Evolutionary conservation across 306 rosid species (phyloP).

Genomic region (Comarum palustre): DNA sequence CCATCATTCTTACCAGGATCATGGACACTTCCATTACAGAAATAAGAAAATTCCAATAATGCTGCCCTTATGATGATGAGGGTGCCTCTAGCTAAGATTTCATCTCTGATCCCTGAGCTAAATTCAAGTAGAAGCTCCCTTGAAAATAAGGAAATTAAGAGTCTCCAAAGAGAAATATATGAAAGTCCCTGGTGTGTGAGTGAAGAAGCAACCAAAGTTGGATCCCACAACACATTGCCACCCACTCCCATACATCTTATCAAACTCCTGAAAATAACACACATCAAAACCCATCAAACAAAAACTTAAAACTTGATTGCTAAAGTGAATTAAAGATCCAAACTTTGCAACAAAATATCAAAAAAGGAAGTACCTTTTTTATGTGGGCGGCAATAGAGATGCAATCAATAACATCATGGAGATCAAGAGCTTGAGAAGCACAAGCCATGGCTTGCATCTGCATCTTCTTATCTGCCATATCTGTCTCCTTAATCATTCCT

Average conservation of each 20-base stretch:
- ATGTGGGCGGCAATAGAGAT: constrained; percentile 62
- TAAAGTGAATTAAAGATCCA: not conserved
- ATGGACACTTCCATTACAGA: not conserved
- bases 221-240: constrained; percentile 92
- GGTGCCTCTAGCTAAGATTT: not conserved
- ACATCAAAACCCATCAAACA: constrained; percentile 10
- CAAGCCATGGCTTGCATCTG: constrained; percentile 77
- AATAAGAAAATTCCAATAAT: not conserved
- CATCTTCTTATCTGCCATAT: constrained; percentile 65
- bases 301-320: not conserved
- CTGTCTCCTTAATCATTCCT: constrained; percentile 58
- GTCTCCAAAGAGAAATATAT: constrained; percentile 70
- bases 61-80: not conserved
- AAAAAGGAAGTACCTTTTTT: constrained; percentile 49
- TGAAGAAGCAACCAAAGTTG: constrained; percentile 73
- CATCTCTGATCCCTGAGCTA: not conserved
- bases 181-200: constrained; percentile 62
- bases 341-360: not conserved
- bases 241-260: constrained; percentile 59
- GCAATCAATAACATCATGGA: constrained; percentile 64
- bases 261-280: constrained; percentile 53
- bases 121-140: constrained; percentile 45
- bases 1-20: constrained; percentile 1
- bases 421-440: constrained; percentile 87
- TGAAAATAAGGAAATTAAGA: constrained; percentile 71